Conservation (phyloP, 2,329 filamentous ascomycete species). For the Oidium heveae region DNA sequence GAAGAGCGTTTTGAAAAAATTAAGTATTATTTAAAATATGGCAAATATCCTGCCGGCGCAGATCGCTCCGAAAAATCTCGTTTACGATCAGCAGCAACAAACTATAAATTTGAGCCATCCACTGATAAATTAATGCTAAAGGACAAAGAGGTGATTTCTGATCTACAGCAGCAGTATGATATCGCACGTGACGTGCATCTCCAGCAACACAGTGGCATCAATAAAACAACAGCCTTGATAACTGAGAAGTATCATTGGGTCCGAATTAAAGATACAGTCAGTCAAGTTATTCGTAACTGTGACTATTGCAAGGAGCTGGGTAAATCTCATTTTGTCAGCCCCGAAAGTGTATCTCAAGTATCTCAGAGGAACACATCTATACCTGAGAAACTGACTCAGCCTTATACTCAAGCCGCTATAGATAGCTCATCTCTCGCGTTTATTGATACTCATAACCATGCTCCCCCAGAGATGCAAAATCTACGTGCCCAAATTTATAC, state of each 20-base stretch:
- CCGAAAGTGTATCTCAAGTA: no score
- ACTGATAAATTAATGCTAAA: slow-evolving; percentile 76
- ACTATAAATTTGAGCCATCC: slow-evolving; percentile 56
- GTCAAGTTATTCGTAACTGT: slow-evolving; percentile 1
- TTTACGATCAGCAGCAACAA: slow-evolving; percentile 74
- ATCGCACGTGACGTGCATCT: slow-evolving; percentile 60
- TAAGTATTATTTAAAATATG: slow-evolving; percentile 84
- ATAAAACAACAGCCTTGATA: no score
- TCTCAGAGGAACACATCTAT: no score
- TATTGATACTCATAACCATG: no score
- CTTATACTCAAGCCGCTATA: no score
- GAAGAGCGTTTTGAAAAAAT: slow-evolving; percentile 99
- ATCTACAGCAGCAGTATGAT: slow-evolving; percentile 71
- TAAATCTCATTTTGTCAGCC: no score
- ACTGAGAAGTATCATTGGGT: no score
- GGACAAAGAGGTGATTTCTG: slow-evolving; percentile 87
- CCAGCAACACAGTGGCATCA: slow-evolving; percentile 34
- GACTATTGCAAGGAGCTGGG: no score
- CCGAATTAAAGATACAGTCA: neutral
- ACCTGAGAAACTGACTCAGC: no score
- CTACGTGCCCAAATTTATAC: slow-evolving; percentile 2
- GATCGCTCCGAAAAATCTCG: slow-evolving; percentile 90
- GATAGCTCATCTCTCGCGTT: no score
- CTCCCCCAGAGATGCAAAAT: no score
- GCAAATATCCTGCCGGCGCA: slow-evolving; percentile 77